Conservation (phyloP, 2,329 filamentous ascomycete genomes). For the Botrytis elliptica region DNA sequence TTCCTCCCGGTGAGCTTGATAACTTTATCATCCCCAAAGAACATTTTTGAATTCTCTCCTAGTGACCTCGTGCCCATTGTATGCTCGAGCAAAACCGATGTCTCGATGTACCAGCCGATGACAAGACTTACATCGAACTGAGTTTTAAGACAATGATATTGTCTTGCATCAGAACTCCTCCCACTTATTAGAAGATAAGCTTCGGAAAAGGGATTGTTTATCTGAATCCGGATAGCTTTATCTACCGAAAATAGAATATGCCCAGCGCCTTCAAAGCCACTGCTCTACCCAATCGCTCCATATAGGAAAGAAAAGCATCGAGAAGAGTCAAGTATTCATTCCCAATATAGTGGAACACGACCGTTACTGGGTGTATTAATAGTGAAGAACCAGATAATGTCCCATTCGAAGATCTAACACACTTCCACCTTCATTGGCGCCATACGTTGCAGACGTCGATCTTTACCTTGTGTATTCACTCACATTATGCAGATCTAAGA, state of each 20-base stretch:
- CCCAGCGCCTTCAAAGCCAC: neutral
- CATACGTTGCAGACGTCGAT: neutral
- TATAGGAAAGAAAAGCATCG: neutral
- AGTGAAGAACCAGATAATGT: neutral
- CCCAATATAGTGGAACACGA: neutral
- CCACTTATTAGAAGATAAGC: neutral
- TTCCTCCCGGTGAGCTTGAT: slow-evolving; percentile 4
- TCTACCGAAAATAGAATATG: neutral
- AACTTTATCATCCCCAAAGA: neutral
- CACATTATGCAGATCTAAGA: neutral
- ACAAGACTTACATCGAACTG: neutral
- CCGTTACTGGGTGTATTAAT: neutral
- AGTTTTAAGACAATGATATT: neutral
- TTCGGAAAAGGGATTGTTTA: slow-evolving; percentile 13
- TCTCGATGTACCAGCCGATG: neutral
- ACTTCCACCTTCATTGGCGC: neutral
- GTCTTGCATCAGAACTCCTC: neutral
- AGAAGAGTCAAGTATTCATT: neutral
- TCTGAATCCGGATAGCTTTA: neutral
- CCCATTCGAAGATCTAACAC: neutral
- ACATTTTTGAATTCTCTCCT: neutral
- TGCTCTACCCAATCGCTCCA: neutral
- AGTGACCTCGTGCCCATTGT: neutral
- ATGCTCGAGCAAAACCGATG: neutral
- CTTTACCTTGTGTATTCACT: neutral